phyloP scores from a whole-genome alignment of 2,329 filamentous ascomycete species.

The Cercospora berteroae region DNA sequence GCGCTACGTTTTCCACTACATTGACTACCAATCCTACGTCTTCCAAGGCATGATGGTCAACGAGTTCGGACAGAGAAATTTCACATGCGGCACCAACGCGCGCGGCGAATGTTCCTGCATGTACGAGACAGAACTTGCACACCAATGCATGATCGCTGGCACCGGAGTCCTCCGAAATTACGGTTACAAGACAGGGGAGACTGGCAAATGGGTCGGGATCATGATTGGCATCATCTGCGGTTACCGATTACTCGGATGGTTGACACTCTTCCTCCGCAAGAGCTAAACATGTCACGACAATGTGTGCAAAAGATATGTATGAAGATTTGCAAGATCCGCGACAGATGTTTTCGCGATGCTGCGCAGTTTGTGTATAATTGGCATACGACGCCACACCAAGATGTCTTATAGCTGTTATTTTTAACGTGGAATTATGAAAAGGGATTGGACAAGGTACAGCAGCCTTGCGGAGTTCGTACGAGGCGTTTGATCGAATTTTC shows the following conservation, averaged over 20 bases:
- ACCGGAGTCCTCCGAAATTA: constrained; percentile 68
- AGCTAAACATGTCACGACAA: constrained; percentile 19
- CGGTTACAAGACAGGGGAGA: constrained; percentile 63
- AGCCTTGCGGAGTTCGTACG: background rate
- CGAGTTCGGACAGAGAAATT: constrained; percentile 66
- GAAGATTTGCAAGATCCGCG: background rate
- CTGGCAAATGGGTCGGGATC: constrained; percentile 72
- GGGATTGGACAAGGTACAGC: background rate
- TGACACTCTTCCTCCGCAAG: constrained; percentile 52
- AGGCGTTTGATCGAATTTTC: background rate
- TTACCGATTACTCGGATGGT: constrained; percentile 68
- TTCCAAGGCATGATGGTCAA: constrained; percentile 92
- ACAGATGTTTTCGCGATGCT: background rate
- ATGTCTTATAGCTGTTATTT: background rate
- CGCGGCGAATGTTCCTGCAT: constrained; percentile 63
- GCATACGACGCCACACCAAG: background rate
- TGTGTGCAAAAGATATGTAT: background rate
- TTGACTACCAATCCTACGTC: constrained; percentile 80
- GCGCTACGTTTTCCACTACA: constrained; percentile 81
- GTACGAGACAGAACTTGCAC: constrained; percentile 62
- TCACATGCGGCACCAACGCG: constrained; percentile 52
- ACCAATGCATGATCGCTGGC: constrained; percentile 68
- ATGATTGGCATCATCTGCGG: constrained; percentile 72
- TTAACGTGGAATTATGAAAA: background rate
- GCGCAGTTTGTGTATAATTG: background rate